These are phyloP conservation scores for Murraya paniculata DNA, from an alignment of 345 rosid species.

Conservation along the genomic window DNA sequence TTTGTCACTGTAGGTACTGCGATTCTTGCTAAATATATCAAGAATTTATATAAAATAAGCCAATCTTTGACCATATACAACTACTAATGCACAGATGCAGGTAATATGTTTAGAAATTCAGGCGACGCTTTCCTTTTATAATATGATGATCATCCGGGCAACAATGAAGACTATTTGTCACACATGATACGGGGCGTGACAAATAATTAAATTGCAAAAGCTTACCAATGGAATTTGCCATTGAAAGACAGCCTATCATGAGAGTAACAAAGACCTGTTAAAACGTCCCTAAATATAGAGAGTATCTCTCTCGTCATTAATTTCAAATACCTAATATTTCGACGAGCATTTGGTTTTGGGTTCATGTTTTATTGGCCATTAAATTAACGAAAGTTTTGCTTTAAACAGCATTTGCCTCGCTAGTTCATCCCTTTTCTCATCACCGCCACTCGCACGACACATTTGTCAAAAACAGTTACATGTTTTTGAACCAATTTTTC, in stretches of 20 bases:
- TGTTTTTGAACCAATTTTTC: slow-evolving; percentile 28
- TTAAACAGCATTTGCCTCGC: slow-evolving; percentile 19
- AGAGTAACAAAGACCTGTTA: slow-evolving; percentile 11
- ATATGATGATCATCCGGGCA: too few relatives aligned
- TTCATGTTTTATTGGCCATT: slow-evolving; percentile 23
- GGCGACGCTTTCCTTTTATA: too few relatives aligned
- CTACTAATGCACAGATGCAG: too few relatives aligned
- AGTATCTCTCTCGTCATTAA: not conserved
- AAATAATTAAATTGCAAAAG: not conserved
- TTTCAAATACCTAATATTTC: slow-evolving; percentile 28
- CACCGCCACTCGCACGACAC: slow-evolving; percentile 23
- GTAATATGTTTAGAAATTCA: too few relatives aligned
- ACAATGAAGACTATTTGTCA: too few relatives aligned
- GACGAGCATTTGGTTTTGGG: slow-evolving; percentile 27
- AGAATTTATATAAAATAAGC: too few relatives aligned
- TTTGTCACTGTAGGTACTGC: too few relatives aligned
- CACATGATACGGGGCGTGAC: too few relatives aligned
- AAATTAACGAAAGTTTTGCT: slow-evolving; percentile 38
- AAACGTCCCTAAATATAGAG: slow-evolving; percentile 25
- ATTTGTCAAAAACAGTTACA: slow-evolving; percentile 27
- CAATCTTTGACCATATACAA: too few relatives aligned
- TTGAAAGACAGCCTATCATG: not conserved
- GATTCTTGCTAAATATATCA: too few relatives aligned
- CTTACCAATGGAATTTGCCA: not conserved
- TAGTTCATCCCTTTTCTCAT: slow-evolving; percentile 23